Conservation (phyloP, 768 basidiomycete genomes). For the Trametes coccinea region DNA sequence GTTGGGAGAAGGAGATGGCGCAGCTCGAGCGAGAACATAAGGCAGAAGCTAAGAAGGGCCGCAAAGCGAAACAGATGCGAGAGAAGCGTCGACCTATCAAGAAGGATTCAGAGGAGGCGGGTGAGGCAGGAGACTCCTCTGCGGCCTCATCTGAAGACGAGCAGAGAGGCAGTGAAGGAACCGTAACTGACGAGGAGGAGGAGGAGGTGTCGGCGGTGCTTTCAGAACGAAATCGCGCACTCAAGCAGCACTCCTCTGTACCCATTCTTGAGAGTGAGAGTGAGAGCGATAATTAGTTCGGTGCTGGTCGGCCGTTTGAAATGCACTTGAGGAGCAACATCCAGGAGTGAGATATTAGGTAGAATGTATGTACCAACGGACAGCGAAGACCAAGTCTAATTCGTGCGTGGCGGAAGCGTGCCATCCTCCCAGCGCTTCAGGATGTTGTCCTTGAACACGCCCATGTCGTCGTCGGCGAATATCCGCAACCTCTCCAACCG, state of each 20-base stretch:
- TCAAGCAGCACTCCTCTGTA: not conserved
- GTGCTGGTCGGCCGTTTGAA: not conserved
- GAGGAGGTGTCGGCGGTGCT: not conserved
- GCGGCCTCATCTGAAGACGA: not conserved
- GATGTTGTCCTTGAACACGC: slow-evolving; percentile 74
- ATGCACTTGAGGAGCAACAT: not conserved
- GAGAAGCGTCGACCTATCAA: not conserved
- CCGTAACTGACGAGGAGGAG: not conserved
- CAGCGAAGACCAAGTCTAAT: slow-evolving; percentile 8
- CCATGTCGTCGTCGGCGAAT: slow-evolving; percentile 79
- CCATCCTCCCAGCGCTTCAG: slow-evolving; percentile 85
- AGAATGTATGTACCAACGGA: slow-evolving; percentile 5
- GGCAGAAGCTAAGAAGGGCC: not conserved
- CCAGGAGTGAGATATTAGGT: slow-evolving; percentile 7
- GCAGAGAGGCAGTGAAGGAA: not conserved
- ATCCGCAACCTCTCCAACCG: slow-evolving; percentile 87
- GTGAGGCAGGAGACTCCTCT: not conserved
- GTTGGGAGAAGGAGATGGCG: slow-evolving; percentile 45
- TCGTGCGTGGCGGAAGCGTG: slow-evolving; percentile 41
- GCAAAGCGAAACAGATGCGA: slow-evolving; percentile 7
- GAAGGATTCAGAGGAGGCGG: not conserved
- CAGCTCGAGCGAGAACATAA: slow-evolving; percentile 2
- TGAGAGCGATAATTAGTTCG: not conserved
- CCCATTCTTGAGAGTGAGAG: not conserved
- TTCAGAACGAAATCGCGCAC: not conserved